phyloP scores from a whole-genome alignment of 176 grass and related monocot species.

The Oryza longistaminata region DNA sequence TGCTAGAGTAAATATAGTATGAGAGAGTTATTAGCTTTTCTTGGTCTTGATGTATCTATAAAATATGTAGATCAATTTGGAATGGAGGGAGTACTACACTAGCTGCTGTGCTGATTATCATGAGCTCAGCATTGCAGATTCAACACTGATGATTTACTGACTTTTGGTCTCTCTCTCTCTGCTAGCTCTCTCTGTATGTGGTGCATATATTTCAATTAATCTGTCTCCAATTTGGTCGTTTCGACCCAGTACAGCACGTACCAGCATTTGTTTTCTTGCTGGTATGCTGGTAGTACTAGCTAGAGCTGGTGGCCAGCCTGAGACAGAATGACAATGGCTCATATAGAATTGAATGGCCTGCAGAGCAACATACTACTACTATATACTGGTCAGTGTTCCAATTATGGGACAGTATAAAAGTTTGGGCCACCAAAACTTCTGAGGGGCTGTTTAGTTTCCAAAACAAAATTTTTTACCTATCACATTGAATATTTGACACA shows the following conservation, averaged over 20 bases:
- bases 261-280: background rate
- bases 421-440: too few relatives aligned
- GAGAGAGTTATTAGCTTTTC: too few relatives aligned
- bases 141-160: background rate
- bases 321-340: slow-evolving; percentile 5
- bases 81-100: too few relatives aligned
- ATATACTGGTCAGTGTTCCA: background rate
- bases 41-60: too few relatives aligned
- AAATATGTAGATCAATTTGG: too few relatives aligned
- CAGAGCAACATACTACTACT: background rate
- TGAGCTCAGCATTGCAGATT: background rate
- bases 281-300: background rate
- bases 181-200: too few relatives aligned
- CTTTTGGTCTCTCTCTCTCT: background rate
- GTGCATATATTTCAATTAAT: background rate
- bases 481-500: too few relatives aligned
- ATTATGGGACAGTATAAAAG: background rate
- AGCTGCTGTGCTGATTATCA: background rate
- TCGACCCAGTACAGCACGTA: too few relatives aligned
- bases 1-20: too few relatives aligned
- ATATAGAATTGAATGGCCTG: slow-evolving; percentile 10
- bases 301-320: background rate
- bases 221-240: background rate
- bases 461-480: too few relatives aligned
- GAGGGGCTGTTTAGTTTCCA: too few relatives aligned